Percentiles rank a stretch among this genome's conserved stretches.
Conservation (phyloP, 306 rosid species). For the Pueraria montana region DNA sequence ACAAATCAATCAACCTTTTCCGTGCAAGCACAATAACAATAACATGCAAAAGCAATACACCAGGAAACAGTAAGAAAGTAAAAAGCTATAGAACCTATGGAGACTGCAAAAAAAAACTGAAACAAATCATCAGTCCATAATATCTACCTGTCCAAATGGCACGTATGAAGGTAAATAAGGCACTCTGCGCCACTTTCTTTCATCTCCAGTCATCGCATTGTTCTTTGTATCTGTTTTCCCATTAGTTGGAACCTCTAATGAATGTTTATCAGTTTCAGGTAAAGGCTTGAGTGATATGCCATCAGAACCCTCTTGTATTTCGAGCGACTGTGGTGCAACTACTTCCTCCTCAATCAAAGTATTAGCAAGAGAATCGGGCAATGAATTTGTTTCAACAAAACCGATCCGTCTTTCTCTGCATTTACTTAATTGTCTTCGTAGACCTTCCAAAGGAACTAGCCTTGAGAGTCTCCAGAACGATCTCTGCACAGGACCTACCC, state of each 20-base stretch:
- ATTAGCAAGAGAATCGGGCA: constrained; percentile 63
- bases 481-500: constrained; percentile 92
- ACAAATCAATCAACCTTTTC: neutral
- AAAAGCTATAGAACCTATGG: constrained; percentile 1
- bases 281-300: constrained; percentile 95
- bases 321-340: constrained; percentile 86
- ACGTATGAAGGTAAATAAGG: constrained; percentile 97
- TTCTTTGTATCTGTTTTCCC: constrained; percentile 64
- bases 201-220: constrained; percentile 57
- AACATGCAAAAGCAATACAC: constrained; percentile 10
- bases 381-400: constrained; percentile 58
- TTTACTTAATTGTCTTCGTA: constrained; percentile 72
- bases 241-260: constrained; percentile 55
- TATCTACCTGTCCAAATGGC: constrained; percentile 91
- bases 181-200: constrained; percentile 75
- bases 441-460: constrained; percentile 90
- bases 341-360: constrained; percentile 75
- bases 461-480: constrained; percentile 94
- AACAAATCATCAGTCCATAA: constrained; percentile 19
- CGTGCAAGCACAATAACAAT: neutral
- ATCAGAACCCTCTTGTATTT: constrained; percentile 92
- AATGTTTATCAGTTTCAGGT: constrained; percentile 61
- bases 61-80: neutral
- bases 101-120: constrained; percentile 18
- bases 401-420: constrained; percentile 56